Conservation (phyloP, 371 early-diverging fungal genomes). For the Apophysomyces trapeziformis region DNA sequence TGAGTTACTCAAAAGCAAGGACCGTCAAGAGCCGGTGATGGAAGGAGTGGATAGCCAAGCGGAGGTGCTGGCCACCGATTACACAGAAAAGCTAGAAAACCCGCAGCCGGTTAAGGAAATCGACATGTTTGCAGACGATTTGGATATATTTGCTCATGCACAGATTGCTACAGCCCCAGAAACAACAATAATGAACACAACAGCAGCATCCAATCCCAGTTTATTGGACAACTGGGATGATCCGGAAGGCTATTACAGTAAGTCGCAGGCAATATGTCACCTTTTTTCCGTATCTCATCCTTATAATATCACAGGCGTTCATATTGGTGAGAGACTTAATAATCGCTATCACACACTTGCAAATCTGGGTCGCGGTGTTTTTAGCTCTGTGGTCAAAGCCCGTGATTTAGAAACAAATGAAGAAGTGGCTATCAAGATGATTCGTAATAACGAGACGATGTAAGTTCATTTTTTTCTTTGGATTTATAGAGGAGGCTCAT, state of each 20-base stretch:
- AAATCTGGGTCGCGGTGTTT: slow-evolving; percentile 93
- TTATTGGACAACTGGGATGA: slow-evolving; percentile 94
- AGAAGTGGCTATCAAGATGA: slow-evolving; percentile 96
- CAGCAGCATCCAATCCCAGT: slow-evolving; percentile 54
- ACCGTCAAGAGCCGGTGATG: slow-evolving; percentile 45
- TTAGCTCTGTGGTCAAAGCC: slow-evolving; percentile 92
- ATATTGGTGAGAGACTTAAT: slow-evolving; percentile 83
- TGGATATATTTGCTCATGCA: slow-evolving; percentile 57
- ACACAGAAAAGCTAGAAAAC: slow-evolving; percentile 51
- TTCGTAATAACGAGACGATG: slow-evolving; percentile 95
- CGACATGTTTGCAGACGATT: slow-evolving; percentile 80
- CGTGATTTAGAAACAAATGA: slow-evolving; percentile 67
- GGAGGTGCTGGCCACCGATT: slow-evolving; percentile 69
- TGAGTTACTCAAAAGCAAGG: slow-evolving; percentile 59
- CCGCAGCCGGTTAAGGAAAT: slow-evolving; percentile 45
- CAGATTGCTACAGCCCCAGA: slow-evolving; percentile 31
- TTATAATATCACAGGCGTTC: slow-evolving; percentile 50
- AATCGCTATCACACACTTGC: slow-evolving; percentile 86
- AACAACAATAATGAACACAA: slow-evolving; percentile 29
- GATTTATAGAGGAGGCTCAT: not conserved
- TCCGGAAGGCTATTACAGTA: slow-evolving; percentile 95
- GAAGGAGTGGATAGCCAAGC: slow-evolving; percentile 47
- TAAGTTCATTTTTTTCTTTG: slow-evolving; percentile 30
- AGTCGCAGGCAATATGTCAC: slow-evolving; percentile 23
- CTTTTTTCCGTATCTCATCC: not conserved